Base-by-base conservation (phyloP, 2,329 filamentous ascomycete genomes). In the Akanthomyces uredinophilus region DNA sequence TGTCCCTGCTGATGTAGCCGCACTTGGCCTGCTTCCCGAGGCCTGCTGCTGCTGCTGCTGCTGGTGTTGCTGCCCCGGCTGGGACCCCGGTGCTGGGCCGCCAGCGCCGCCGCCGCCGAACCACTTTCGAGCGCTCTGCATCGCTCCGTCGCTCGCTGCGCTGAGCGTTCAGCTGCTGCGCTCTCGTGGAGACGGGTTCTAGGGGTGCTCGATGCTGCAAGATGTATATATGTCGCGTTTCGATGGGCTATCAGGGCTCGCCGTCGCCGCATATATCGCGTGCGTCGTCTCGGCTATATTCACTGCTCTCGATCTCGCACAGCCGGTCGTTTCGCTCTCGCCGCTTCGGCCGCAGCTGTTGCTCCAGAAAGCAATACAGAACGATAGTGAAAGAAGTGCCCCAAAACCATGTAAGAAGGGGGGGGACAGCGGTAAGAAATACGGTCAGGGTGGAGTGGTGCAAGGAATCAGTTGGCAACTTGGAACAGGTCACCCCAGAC, bases 41-140 rank as follows among this genome's bases (percentile, higher is more conserved):
- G 29, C 44, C 55, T 52, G 20, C 35, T 37, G 2, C 20, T 32
- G 39, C 39, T 55, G n/a, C 22, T 39, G 50, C 50, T 53, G 24
- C 44, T 58, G 43, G n/a, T 57, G 22, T 6, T 58, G 55, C 20
- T 58, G 41, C 29, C 20, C 24, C 22, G 41, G 27, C 16, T 11
- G 29, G n/a, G 13, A 10, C 18, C 35, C 46, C 22, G 41, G 22
- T 11, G 57, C 58, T 18, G 29, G n/a, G 43, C n/a, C 20, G 18
- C 22, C 32, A 35, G 20, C 44, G n/a, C 39, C 60, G 18, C 49
- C 49, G 16, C 49, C 49, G 18, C 20, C 32, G 24, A 61, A 51
- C 60, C 60, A 56, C 41, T 50, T 39, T 32, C 50, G 35, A 24
- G 60, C 52, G 11, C 52, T 56, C 60, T 61, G 43, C 60, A 61